Base-by-base conservation (phyloP, 805 yeast genomes). In the Yueomyces sp. region DNA sequence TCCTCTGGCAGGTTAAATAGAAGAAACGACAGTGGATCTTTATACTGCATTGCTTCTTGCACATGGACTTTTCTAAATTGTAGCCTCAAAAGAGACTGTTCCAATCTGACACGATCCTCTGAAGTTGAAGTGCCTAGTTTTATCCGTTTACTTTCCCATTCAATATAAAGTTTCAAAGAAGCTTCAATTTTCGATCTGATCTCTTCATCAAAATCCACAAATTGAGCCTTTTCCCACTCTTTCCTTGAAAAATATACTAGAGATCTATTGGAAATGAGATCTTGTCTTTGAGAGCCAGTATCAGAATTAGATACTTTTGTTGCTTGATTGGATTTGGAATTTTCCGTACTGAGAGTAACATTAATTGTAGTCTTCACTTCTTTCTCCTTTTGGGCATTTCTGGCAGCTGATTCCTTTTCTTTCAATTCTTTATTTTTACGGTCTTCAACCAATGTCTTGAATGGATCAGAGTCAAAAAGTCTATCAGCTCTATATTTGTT, bases 1-100 rank as follows among this genome's bases (percentile, higher is more conserved):
- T 88, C 97, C 49, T 92, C 96, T 0, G 97, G 97, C 3, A 90
- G 75, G 54, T 90, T 92, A 50, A 88, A 79, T 8, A 90, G 63
- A 26, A 90, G 70, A 67, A 64, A 67, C 0, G 71, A 66, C 5
- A 68, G 43, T 2, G 73, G 70, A 50, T 68, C 73, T 42, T 56
- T 57, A 54, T 84, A 84, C 29, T 66, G 63, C 40, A 85, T 62
- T 0, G 96, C 78, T 54, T 90, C 97, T 2, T 65, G 62, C 1
- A 81, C 74, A 56, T 88, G 96, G 1, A 72, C 54, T 34, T 65
- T 60, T 45, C 87, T 73, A 53, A 90, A 90, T 0, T 94, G 92
- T n/a, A 75, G 57, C 3, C 61, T 49, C 3, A 54, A 31, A 4
- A 86, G 59, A 33, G 56, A 55, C 4, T 55, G 52, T 28, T 62